A percentile compares a stretch with the other conserved stretches of the same genome.
Evolutionary conservation across 1,284 basidiomycete species (phyloP).

Genomic region (Boletus semigastroideus): DNA sequence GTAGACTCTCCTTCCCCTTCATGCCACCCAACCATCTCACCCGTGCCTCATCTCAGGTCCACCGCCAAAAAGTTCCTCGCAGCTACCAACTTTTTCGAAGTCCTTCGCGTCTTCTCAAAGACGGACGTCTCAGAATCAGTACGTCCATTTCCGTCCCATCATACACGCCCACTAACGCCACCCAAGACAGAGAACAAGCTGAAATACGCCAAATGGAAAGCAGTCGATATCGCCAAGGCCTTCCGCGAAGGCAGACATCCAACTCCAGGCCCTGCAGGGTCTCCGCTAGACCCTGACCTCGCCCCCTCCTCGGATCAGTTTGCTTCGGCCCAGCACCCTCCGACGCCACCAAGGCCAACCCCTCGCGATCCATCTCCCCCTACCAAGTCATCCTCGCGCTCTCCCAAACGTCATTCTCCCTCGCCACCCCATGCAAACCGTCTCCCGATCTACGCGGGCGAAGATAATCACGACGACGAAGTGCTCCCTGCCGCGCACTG

Average conservation of each 20-base stretch:
- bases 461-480: slow-evolving; percentile 30
- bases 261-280: slow-evolving; percentile 58
- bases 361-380: slow-evolving; percentile 22
- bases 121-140: slow-evolving; percentile 50
- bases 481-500: slow-evolving; percentile 52
- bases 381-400: slow-evolving; percentile 13
- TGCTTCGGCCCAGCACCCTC: slow-evolving; percentile 10
- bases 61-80: slow-evolving; percentile 90
- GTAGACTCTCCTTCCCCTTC: slow-evolving; percentile 38
- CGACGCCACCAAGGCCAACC: slow-evolving; percentile 23
- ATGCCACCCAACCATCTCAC: slow-evolving; percentile 5
- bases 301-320: slow-evolving; percentile 21
- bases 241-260: slow-evolving; percentile 83
- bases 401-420: slow-evolving; percentile 29
- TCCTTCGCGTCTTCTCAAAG: slow-evolving; percentile 75
- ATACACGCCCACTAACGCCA: background rate
- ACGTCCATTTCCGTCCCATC: slow-evolving; percentile 17
- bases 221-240: slow-evolving; percentile 85
- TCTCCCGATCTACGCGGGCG: slow-evolving; percentile 14
- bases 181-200: slow-evolving; percentile 73
- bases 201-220: slow-evolving; percentile 92
- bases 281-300: slow-evolving; percentile 36
- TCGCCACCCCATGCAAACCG: slow-evolving; percentile 34
- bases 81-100: slow-evolving; percentile 84
- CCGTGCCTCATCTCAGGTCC: slow-evolving; percentile 43